Evolutionary conservation across 1,284 basidiomycete species (phyloP), one percentile per base, ranked within the genome.

Genomic region (Ustilago curta): DNA sequence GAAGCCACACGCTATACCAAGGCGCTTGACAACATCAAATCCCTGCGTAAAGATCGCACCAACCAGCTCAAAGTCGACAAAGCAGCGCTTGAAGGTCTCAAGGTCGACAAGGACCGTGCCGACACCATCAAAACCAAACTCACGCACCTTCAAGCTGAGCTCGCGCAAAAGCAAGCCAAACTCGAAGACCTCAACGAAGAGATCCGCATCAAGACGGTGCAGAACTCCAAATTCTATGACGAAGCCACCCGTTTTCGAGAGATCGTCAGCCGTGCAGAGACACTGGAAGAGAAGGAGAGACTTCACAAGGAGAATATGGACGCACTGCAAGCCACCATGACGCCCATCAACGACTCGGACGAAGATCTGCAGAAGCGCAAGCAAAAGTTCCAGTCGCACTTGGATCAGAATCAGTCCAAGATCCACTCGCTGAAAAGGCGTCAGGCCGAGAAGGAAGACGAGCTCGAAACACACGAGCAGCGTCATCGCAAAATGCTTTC

Each of bases 1-100:
- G 97, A 99, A 85, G 97, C 97, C 1, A 99, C 96, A 2, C 76
- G 79, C 50, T 83, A 82, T 40, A 98, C 96, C 1, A 99, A 99
- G 84, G 97, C 97, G 1, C 88, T 99, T 3, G 94, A 97, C 76
- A 91, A 92, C 45, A 97, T 99, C 87, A 97, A 96, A 84, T 66
- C 76, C 7, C 64, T 84, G 3, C 78, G 81, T 39, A 99, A 99
- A 85, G 97, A 99, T 52, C 91, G 94, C 16, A 88, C 91, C 0
- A 89, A 91, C 4, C 95, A 98, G 69, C 89, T 97, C 62, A 99
- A 99, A 85, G 91, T 94, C 2, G 95, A 98, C 85, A 92, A 93
- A 78, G 95, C 94, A 81, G 90, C 93, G 14, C 89, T 98, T 3
- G 89, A 92, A 43, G 90, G 91, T 31, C 88, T 97, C 39, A 89